A percentile compares a stretch with the other conserved stretches of the same genome.
Conservation (phyloP, 129 eudicot genomes). For the Oenanthe sinensis region DNA sequence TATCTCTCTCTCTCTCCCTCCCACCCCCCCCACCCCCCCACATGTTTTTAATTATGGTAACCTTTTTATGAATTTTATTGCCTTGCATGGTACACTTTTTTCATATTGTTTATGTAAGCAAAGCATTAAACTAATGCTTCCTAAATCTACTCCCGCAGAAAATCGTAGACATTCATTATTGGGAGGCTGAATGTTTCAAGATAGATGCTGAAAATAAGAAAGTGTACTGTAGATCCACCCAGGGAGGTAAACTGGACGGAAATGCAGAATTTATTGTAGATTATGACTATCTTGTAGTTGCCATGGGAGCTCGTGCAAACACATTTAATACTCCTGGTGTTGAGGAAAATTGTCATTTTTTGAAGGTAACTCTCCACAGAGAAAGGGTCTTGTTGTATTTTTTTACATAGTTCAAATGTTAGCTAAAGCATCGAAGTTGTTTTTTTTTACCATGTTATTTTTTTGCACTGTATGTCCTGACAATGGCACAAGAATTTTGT, state of each 20-base stretch:
- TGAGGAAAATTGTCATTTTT: conserved; percentile 68
- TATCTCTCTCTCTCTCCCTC: background rate
- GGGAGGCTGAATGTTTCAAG: conserved; percentile 87
- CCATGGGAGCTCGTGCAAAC: conserved; percentile 78
- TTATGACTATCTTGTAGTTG: conserved; percentile 76
- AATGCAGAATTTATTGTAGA: conserved; percentile 63
- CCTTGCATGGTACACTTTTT: background rate
- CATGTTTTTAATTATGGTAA: background rate
- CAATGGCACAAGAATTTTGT: background rate
- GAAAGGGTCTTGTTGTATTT: background rate
- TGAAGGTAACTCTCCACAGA: conserved; percentile 48
- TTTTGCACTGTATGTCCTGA: background rate
- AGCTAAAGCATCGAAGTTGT: background rate
- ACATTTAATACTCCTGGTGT: conserved; percentile 93
- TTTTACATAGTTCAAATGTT: background rate
- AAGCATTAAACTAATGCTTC: conserved; percentile 10
- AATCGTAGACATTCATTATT: conserved; percentile 46
- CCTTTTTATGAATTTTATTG: background rate
- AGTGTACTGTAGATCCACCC: conserved; percentile 55
- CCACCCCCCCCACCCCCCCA: too few species aligned
- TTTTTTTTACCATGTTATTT: background rate
- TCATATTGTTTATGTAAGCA: background rate
- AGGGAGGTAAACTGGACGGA: conserved; percentile 22
- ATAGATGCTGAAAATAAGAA: conserved; percentile 75
- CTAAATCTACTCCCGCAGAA: conserved; percentile 38